Evolutionary conservation across 2,329 filamentous ascomycete species (phyloP).

Genomic region (Trichoderma endophyticum): DNA sequence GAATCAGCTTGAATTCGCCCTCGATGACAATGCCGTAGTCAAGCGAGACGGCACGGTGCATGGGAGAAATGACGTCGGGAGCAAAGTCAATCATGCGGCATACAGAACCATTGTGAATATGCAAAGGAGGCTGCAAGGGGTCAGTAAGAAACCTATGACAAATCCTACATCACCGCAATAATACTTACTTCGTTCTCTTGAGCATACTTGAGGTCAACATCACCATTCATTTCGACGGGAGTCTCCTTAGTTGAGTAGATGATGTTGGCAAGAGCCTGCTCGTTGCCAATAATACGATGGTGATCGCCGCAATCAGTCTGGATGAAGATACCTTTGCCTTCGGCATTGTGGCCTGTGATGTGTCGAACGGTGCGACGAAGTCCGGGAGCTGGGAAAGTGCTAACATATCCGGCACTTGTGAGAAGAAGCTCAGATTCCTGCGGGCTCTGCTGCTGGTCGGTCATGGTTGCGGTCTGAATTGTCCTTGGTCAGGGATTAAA

Average conservation of each 20-base stretch:
- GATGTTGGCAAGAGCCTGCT: slow-evolving; percentile 29
- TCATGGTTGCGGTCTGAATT: neutral
- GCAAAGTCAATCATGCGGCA: slow-evolving; percentile 48
- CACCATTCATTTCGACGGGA: slow-evolving; percentile 26
- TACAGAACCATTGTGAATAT: slow-evolving; percentile 36
- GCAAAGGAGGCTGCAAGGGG: neutral
- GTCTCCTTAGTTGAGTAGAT: slow-evolving; percentile 29
- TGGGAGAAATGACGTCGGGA: slow-evolving; percentile 36
- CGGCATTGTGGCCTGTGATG: slow-evolving; percentile 21
- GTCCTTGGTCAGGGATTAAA: neutral
- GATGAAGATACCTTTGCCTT: slow-evolving; percentile 28
- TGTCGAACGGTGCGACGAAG: slow-evolving; percentile 19
- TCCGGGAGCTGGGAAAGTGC: slow-evolving; percentile 17
- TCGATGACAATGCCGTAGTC: slow-evolving; percentile 56
- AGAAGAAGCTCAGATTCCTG: neutral
- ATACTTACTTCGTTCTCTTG: slow-evolving; percentile 17
- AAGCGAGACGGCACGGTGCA: slow-evolving; percentile 53
- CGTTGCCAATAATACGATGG: slow-evolving; percentile 25
- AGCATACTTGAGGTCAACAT: slow-evolving; percentile 24
- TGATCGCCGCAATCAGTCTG: slow-evolving; percentile 29
- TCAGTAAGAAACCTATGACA: no score
- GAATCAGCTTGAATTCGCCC: slow-evolving; percentile 48
- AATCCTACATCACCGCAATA: no score
- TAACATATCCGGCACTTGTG: slow-evolving; percentile 12
- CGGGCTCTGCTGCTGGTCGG: neutral